Conservation (phyloP, 768 basidiomycete genomes). For the Naematelia aurantialba region DNA sequence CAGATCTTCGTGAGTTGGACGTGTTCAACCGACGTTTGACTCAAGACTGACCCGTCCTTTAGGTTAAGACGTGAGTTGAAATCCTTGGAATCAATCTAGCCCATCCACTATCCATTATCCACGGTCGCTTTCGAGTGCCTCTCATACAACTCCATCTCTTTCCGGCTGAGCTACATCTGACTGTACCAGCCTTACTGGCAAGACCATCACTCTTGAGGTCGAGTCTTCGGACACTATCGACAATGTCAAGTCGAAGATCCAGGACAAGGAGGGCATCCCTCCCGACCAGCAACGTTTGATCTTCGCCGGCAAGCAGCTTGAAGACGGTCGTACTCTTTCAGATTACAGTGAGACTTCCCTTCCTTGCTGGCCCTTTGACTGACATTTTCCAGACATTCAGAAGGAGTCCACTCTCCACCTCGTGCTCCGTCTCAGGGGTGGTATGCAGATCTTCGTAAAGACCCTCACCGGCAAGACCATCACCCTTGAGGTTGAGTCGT, state of each 20-base stretch:
- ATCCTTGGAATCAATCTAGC: neutral
- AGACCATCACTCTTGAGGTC: slow-evolving; percentile 89
- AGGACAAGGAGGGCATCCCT: slow-evolving; percentile 70
- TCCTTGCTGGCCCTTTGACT: neutral
- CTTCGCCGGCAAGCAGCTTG: slow-evolving; percentile 88
- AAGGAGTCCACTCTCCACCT: slow-evolving; percentile 51
- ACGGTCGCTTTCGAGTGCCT: neutral
- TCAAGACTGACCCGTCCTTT: neutral
- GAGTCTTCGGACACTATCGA: slow-evolving; percentile 73
- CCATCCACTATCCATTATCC: neutral
- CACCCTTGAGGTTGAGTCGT: slow-evolving; percentile 70
- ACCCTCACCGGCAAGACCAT: slow-evolving; percentile 82
- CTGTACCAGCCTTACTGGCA: slow-evolving; percentile 61
- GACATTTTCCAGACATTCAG: slow-evolving; percentile 36
- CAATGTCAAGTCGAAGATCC: slow-evolving; percentile 90
- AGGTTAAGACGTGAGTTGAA: slow-evolving; percentile 16
- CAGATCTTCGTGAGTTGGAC: slow-evolving; percentile 54
- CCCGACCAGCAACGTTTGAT: slow-evolving; percentile 89
- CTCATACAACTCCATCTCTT: slow-evolving; percentile 55
- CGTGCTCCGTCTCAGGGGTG: slow-evolving; percentile 79
- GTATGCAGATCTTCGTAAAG: slow-evolving; percentile 65
- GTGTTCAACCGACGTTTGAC: neutral
- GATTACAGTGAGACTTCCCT: slow-evolving; percentile 57
- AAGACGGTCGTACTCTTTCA: slow-evolving; percentile 83
- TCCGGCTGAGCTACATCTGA: slow-evolving; percentile 54